Conservation (phyloP, 2,329 filamentous ascomycete genomes). For the Sclerotinia glacialis region DNA sequence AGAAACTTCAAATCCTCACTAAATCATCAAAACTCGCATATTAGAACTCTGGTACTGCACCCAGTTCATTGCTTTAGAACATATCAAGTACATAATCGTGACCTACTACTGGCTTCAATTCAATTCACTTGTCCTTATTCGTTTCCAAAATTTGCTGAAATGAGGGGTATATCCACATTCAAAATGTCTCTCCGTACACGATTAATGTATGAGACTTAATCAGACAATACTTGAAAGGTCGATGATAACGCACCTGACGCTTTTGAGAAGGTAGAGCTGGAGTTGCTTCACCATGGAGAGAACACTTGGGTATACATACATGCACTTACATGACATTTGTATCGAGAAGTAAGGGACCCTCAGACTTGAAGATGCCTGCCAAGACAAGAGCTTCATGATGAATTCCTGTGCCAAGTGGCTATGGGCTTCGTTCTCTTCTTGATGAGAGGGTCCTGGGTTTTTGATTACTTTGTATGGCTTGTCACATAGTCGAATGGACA, state of each 20-base stretch:
- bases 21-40: not conserved
- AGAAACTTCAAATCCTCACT: not conserved
- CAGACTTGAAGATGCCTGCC: not conserved
- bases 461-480: not conserved
- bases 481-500: not conserved
- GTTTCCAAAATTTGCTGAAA: not conserved
- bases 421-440: not conserved
- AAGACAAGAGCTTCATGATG: constrained; percentile 5
- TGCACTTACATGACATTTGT: constrained; percentile 2
- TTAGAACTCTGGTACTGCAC: not conserved
- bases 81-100: not conserved
- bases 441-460: not conserved
- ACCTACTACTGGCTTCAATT: not conserved
- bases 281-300: constrained; percentile 13
- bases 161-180: constrained; percentile 8
- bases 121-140: not conserved
- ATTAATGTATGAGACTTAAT: constrained; percentile 8
- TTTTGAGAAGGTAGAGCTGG: constrained; percentile 1
- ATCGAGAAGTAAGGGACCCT: constrained; percentile 1
- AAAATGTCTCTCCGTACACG: not conserved
- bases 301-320: constrained; percentile 22
- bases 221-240: not conserved
- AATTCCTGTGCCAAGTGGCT: constrained; percentile 17
- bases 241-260: constrained; percentile 15
- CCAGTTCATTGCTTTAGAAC: not conserved